Conservation (phyloP, 2,329 filamentous ascomycete genomes). For the Alternaria angustiovoidea region DNA sequence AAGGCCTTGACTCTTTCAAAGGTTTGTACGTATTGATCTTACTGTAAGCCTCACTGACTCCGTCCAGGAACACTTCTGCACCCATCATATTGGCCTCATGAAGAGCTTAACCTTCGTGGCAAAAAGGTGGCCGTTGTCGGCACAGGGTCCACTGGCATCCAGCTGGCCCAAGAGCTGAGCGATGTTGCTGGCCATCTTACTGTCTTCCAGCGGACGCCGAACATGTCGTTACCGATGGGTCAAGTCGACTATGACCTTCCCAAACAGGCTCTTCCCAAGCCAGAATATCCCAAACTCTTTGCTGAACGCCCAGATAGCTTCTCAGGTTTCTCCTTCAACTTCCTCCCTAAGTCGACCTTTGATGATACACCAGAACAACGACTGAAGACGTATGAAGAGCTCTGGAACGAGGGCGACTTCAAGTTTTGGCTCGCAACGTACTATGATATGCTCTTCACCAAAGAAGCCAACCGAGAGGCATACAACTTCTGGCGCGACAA, state of each 20-base stretch:
- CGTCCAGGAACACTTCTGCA: slow-evolving; percentile 55
- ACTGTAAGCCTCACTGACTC: not conserved
- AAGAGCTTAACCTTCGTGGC: slow-evolving; percentile 60
- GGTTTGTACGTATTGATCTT: slow-evolving; percentile 11
- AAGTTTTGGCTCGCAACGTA: slow-evolving; percentile 41
- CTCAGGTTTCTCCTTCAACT: slow-evolving; percentile 32
- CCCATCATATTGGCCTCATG: slow-evolving; percentile 66
- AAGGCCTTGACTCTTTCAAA: slow-evolving; percentile 44
- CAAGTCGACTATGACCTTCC: slow-evolving; percentile 21
- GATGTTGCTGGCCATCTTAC: slow-evolving; percentile 58
- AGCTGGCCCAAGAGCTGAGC: slow-evolving; percentile 67
- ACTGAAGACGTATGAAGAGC: slow-evolving; percentile 22
- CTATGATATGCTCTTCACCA: slow-evolving; percentile 46
- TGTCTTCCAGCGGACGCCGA: slow-evolving; percentile 70
- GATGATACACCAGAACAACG: slow-evolving; percentile 29
- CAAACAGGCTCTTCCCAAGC: slow-evolving; percentile 56
- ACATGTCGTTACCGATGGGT: slow-evolving; percentile 34
- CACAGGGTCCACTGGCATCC: slow-evolving; percentile 67
- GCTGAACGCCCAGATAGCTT: slow-evolving; percentile 16
- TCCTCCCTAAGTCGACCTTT: slow-evolving; percentile 28
- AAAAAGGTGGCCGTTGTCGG: slow-evolving; percentile 70
- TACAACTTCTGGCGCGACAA: slow-evolving; percentile 57
- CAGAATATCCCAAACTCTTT: slow-evolving; percentile 34
- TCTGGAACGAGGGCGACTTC: slow-evolving; percentile 33
- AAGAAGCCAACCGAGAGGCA: slow-evolving; percentile 50